Conservation (phyloP, 2,329 filamentous ascomycete species). For the Penicillium sp. region DNA sequence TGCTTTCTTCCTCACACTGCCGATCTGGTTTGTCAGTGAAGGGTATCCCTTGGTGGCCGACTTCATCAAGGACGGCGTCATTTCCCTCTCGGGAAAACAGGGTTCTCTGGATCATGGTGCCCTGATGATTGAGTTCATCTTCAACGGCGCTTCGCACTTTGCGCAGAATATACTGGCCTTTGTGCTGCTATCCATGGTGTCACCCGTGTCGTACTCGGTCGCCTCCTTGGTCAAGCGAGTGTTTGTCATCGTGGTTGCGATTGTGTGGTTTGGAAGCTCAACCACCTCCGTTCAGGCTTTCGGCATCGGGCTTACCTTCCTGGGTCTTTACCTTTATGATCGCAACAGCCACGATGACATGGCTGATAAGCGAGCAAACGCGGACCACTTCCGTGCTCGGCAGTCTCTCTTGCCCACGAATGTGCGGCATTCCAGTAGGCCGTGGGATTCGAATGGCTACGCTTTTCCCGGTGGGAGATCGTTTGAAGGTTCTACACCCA, state of each 20-base stretch:
- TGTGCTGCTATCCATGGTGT: slow-evolving; percentile 83
- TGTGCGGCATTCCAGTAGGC: slow-evolving; percentile 33
- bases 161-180: slow-evolving; percentile 95
- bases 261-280: slow-evolving; percentile 90
- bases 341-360: slow-evolving; percentile 83
- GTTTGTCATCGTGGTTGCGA: slow-evolving; percentile 90
- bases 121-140: slow-evolving; percentile 75
- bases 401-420: slow-evolving; percentile 64
- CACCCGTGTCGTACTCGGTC: slow-evolving; percentile 94
- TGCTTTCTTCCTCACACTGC: slow-evolving; percentile 79
- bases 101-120: slow-evolving; percentile 62
- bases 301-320: slow-evolving; percentile 82
- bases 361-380: slow-evolving; percentile 70
- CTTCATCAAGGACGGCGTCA: slow-evolving; percentile 72
- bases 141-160: slow-evolving; percentile 97
- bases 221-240: slow-evolving; percentile 95
- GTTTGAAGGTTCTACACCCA: slow-evolving; percentile 17
- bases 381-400: slow-evolving; percentile 58
- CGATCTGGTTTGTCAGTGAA: slow-evolving; percentile 91
- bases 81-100: slow-evolving; percentile 70
- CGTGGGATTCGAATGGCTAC: slow-evolving; percentile 37
- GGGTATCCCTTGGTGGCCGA: slow-evolving; percentile 72
- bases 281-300: slow-evolving; percentile 77
- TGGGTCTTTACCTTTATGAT: slow-evolving; percentile 93
- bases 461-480: slow-evolving; percentile 28